Evolutionary conservation across 2,329 filamentous ascomycete genomes (phyloP), one percentile per base, ranked within the genome.

Genomic region (Talaromyces atroroseus): DNA sequence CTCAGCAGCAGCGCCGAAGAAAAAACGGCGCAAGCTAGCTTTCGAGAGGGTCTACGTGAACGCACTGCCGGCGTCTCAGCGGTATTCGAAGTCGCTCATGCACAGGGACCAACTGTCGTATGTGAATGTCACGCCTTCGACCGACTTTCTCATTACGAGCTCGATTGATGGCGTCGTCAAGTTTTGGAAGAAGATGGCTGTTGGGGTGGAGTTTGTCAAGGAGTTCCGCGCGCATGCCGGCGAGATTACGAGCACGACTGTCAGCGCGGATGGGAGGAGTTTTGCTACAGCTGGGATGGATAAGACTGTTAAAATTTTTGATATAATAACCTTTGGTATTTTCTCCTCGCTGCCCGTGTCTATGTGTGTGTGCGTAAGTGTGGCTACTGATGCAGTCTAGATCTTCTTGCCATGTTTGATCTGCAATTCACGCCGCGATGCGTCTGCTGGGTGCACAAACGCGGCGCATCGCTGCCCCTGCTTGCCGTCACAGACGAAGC

Each of bases 1-100:
- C 45, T 88, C 90, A 1, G 82, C 86, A 50, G 86, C 82, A 20
- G 84, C 86, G 2, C 88, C 85, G 54, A 92, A 92, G 78, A 95
- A 95, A 81, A 96, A 96, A 77, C 86, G 89, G 61, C 84, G 92
- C 65, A 89, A 89, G 65, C 84, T 99, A 2, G 90, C 90, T 1
- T 92, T 96, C 76, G 92, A 97, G 75, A 96, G 94, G 72, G 85
- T 97, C 66, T 97, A 96, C 74, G 79, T 97, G 61, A 89, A 90
- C 58, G 92, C 94, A 40, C 82, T 99, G 38, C 94, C 94, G 4
- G 83, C 83, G 51, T 89, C 90, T 20, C 67, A 80, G 38, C 87
- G 90, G 47, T 99, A 99, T 75, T 95, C 89, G 58, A 95, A 92
- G 68, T 97, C 94, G 47, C 80, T 99, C 67, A 99, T 99, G 95